These are phyloP conservation scores for Fraxinus sp. DNA, from an alignment of 305 asterid species.

Conservation along the genomic window DNA sequence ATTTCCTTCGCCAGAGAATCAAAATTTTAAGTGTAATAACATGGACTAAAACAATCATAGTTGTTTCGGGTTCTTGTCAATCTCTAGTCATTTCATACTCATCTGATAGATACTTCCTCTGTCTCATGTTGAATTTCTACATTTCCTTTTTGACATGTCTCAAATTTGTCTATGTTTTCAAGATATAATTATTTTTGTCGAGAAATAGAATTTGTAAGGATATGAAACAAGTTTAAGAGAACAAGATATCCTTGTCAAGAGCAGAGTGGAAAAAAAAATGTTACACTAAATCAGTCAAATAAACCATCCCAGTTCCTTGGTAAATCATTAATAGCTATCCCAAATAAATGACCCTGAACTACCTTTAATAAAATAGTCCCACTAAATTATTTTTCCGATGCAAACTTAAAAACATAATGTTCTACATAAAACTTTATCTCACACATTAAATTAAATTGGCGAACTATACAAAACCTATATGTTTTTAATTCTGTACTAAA, in stretches of 20 bases:
- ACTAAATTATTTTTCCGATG: conserved; percentile 5
- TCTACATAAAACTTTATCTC: background rate
- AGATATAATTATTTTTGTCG: background rate
- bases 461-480: background rate
- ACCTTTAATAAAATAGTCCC: conserved; percentile 17
- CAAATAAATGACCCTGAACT: background rate
- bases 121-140: background rate
- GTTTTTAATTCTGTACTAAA: background rate
- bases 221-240: background rate
- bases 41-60: background rate
- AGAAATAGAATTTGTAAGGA: background rate
- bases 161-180: background rate
- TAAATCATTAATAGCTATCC: conserved; percentile 10
- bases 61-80: background rate
- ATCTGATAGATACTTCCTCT: background rate
- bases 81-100: conserved; percentile 13
- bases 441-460: conserved; percentile 3
- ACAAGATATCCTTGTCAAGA: background rate
- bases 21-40: background rate
- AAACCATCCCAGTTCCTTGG: conserved; percentile 5
- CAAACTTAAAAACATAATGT: conserved; percentile 4
- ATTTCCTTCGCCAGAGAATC: background rate
- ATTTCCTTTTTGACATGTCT: background rate
- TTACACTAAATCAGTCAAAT: background rate
- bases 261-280: background rate